These are phyloP conservation scores for Volvariella surrecta DNA, from an alignment of 1,284 basidiomycete genomes.

Conservation along the genomic window DNA sequence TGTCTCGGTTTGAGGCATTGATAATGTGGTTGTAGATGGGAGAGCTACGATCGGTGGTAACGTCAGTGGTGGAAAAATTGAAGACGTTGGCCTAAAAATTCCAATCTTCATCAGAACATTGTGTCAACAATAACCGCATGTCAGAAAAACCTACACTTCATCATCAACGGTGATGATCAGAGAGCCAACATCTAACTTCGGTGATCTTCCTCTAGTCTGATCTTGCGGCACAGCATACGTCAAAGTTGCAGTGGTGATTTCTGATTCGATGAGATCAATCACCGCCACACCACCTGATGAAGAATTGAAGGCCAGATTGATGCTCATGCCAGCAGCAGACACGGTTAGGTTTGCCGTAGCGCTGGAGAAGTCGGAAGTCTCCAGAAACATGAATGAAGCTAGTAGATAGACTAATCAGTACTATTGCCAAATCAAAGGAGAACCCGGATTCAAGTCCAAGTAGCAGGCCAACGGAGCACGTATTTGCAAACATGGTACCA, in stretches of 20 bases:
- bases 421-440: background rate
- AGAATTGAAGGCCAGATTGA: constrained; percentile 1
- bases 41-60: background rate
- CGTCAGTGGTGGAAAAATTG: background rate
- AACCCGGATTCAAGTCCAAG: too few species aligned
- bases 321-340: background rate
- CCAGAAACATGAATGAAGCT: background rate
- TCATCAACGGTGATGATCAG: background rate
- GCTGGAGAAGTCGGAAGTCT: background rate
- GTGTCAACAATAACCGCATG: too few species aligned
- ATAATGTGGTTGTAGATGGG: background rate
- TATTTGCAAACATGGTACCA: too few species aligned
- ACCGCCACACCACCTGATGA: background rate
- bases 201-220: background rate
- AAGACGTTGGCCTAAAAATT: background rate
- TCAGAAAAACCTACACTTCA: background rate
- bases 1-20: too few species aligned
- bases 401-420: background rate
- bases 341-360: background rate
- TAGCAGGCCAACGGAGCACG: too few species aligned
- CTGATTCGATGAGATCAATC: background rate
- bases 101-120: too few species aligned
- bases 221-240: background rate
- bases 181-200: background rate
- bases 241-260: constrained; percentile 1